Conservation (phyloP, 2,329 filamentous ascomycete species). For the Parastagonospora nodorum region DNA sequence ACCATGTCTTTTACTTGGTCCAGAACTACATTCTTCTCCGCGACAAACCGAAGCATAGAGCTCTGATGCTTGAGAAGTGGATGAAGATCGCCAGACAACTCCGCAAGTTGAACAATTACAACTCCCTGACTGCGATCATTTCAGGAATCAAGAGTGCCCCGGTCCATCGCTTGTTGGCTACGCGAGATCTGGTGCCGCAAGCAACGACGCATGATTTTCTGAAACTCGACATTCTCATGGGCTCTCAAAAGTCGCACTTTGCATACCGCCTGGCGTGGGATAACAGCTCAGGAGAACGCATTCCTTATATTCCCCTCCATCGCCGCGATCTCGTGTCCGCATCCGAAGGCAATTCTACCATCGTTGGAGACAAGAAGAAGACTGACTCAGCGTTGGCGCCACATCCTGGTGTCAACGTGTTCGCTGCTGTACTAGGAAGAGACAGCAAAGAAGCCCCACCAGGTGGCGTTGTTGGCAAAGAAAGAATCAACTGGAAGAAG, state of each 20-base stretch:
- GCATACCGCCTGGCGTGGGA: constrained; percentile 98
- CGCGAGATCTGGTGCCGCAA: constrained; percentile 73
- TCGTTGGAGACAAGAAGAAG: constrained; percentile 64
- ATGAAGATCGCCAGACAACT: constrained; percentile 87
- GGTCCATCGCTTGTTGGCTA: constrained; percentile 81
- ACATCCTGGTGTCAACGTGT: constrained; percentile 44
- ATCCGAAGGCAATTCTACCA: constrained; percentile 89
- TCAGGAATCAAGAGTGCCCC: constrained; percentile 89
- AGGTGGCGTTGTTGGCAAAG: constrained; percentile 47
- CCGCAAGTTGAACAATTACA: constrained; percentile 94
- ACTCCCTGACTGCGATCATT: constrained; percentile 89
- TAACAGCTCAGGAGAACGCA: constrained; percentile 86
- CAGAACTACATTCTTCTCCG: constrained; percentile 70
- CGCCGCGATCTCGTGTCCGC: constrained; percentile 88
- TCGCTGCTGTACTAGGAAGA: constrained; percentile 31
- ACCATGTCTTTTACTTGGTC: constrained; percentile 62
- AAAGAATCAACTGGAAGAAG: constrained; percentile 95
- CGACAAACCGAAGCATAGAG: constrained; percentile 95
- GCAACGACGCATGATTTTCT: constrained; percentile 83
- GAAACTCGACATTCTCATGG: constrained; percentile 88
- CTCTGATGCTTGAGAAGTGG: constrained; percentile 90
- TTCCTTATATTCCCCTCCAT: constrained; percentile 91
- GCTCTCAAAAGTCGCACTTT: constrained; percentile 87
- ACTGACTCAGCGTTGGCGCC: constrained; percentile 33
- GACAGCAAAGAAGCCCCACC: constrained; percentile 50